Evolutionary conservation across 2,329 filamentous ascomycete species (phyloP).

Genomic region (Mycosphaerella sp.): DNA sequence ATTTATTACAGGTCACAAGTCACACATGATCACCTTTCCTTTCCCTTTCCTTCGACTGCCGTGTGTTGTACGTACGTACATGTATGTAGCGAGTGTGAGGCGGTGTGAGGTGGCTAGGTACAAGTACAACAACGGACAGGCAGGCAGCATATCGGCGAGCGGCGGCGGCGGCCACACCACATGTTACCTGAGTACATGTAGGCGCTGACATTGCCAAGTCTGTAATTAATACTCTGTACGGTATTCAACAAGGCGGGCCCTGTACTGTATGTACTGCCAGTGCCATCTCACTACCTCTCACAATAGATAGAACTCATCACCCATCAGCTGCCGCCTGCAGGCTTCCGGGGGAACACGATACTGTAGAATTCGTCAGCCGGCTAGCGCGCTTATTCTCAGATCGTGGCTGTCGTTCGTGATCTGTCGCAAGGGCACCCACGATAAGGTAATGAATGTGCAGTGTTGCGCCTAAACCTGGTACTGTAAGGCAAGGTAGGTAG

Average conservation of each 20-base stretch:
- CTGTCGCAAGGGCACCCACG: neutral
- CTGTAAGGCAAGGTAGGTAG: no score
- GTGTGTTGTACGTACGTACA: no score
- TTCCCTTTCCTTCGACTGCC: conserved; percentile 4
- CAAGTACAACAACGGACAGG: conserved; percentile 4
- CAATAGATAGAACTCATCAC: no score
- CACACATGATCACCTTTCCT: conserved; percentile 9
- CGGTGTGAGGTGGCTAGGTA: conserved; percentile 15
- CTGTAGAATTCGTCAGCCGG: no score
- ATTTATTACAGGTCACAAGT: neutral
- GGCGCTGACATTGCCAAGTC: conserved; percentile 10
- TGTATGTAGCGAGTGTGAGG: conserved; percentile 6
- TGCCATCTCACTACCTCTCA: no score
- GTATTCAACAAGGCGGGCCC: neutral
- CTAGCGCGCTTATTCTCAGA: neutral
- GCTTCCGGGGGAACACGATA: no score
- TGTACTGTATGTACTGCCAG: no score
- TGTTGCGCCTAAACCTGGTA: conserved; percentile 2
- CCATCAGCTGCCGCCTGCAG: no score
- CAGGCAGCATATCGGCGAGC: neutral
- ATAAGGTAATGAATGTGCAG: neutral
- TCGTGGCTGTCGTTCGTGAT: neutral
- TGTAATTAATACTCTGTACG: conserved; percentile 5
- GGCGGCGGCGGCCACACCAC: no score
- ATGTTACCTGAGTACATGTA: no score